A percentile compares a stretch with the other conserved stretches of the same genome.
These are phyloP conservation scores for Paxillus rubicundulus DNA, from an alignment of 768 basidiomycete species.

Conservation along the genomic window DNA sequence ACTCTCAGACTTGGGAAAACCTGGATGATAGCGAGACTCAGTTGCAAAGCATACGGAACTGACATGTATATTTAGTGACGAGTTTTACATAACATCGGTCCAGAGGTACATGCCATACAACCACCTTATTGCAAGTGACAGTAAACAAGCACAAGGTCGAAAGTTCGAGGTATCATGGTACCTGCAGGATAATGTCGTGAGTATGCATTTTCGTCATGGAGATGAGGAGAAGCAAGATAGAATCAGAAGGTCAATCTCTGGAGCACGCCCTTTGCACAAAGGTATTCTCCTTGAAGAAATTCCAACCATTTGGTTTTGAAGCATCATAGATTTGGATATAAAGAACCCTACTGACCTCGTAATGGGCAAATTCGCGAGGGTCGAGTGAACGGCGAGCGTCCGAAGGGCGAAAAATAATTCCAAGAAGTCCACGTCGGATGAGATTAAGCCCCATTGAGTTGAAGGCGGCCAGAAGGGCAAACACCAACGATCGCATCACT, in stretches of 20 bases:
- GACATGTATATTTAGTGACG: too few relatives aligned
- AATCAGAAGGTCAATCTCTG: slow-evolving; percentile 58
- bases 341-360: slow-evolving; percentile 22
- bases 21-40: too few relatives aligned
- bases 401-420: slow-evolving; percentile 51
- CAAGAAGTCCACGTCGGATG: slow-evolving; percentile 49
- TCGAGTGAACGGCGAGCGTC: slow-evolving; percentile 51
- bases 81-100: too few relatives aligned
- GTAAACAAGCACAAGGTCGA: too few relatives aligned
- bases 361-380: slow-evolving; percentile 9
- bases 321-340: slow-evolving; percentile 49
- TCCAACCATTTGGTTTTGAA: slow-evolving; percentile 52
- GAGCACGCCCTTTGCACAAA: slow-evolving; percentile 61
- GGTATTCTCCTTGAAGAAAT: slow-evolving; percentile 94
- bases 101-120: too few relatives aligned
- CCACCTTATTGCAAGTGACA: too few relatives aligned
- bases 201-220: neutral
- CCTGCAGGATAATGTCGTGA: slow-evolving; percentile 8
- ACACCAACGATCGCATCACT: slow-evolving; percentile 80
- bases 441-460: slow-evolving; percentile 96
- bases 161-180: neutral
- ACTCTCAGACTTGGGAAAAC: neutral
- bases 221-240: neutral
- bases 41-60: too few relatives aligned
- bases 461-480: slow-evolving; percentile 38